Evolutionary conservation across 192 early-diverging fungal genomes (phyloP).

Genomic region (Gamsiella multidivaricata): DNA sequence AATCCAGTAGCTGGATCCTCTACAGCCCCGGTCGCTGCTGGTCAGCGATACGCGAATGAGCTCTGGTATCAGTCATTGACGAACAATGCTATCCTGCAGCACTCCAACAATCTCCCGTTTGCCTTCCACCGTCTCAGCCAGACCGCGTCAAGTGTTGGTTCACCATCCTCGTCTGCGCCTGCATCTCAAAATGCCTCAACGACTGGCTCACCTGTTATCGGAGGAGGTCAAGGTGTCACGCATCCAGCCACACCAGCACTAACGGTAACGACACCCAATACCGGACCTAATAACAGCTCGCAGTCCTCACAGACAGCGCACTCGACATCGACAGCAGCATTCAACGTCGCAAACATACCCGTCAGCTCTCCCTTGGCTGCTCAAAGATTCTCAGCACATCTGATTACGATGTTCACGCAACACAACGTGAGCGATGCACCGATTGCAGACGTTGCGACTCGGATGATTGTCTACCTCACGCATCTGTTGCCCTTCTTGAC

Average conservation of each 20-base stretch:
- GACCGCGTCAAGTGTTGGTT: not conserved
- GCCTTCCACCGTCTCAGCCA: slow-evolving; percentile 40
- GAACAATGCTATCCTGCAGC: slow-evolving; percentile 10
- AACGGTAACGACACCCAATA: not conserved
- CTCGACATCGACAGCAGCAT: not conserved
- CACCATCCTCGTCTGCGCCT: slow-evolving; percentile 12
- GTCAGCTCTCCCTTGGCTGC: slow-evolving; percentile 16
- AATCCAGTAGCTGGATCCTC: not conserved
- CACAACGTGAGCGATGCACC: slow-evolving; percentile 14
- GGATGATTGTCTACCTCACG: slow-evolving; percentile 42
- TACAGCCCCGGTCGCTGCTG: slow-evolving; percentile 11
- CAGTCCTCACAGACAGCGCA: slow-evolving; percentile 14
- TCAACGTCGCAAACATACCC: not conserved
- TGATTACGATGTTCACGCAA: slow-evolving; percentile 31
- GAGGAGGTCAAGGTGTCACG: not conserved
- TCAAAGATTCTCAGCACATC: slow-evolving; percentile 40
- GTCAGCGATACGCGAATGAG: slow-evolving; percentile 41
- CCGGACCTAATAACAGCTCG: not conserved
- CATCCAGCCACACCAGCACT: not conserved
- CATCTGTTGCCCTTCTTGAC: slow-evolving; percentile 52
- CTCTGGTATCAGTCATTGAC: slow-evolving; percentile 39
- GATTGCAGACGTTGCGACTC: slow-evolving; percentile 32
- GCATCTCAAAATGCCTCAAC: slow-evolving; percentile 24
- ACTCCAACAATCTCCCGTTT: slow-evolving; percentile 31
- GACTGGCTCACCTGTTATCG: slow-evolving; percentile 10